phyloP scores from a whole-genome alignment of 805 yeast species.

The Blastobotrys americana region DNA sequence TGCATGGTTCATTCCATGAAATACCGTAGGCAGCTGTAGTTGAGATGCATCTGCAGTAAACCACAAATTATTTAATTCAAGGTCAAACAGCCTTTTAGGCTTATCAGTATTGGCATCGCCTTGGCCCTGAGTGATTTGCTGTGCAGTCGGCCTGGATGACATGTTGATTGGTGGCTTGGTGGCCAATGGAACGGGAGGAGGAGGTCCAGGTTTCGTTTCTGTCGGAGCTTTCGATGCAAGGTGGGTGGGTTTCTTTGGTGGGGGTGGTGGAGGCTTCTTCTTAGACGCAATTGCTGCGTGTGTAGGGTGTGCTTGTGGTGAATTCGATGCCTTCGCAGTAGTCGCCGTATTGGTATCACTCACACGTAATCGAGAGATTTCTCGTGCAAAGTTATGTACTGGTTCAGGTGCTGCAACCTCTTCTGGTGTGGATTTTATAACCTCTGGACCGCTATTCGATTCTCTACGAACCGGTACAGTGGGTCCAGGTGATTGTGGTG shows the following conservation, averaged over 20 bases:
- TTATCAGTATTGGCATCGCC: conserved; percentile 2
- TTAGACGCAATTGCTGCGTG: conserved; percentile 15
- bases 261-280: conserved; percentile 12
- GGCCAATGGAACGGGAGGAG: conserved; percentile 5
- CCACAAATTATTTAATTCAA: conserved; percentile 21
- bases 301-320: conserved; percentile 12
- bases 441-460: neutral
- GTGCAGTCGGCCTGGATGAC: conserved; percentile 8
- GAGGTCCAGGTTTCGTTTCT: conserved; percentile 2
- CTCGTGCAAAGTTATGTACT: conserved; percentile 29
- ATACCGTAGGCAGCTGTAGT: conserved; percentile 23
- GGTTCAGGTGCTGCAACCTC: conserved; percentile 9
- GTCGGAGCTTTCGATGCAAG: conserved; percentile 3
- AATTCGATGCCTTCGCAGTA: conserved; percentile 11
- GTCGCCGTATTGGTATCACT: conserved; percentile 6
- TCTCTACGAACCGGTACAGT: neutral
- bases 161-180: conserved; percentile 15
- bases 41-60: conserved; percentile 17
- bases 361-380: conserved; percentile 21
- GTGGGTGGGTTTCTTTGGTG: conserved; percentile 9
- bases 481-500: neutral
- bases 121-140: conserved; percentile 4
- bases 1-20: conserved; percentile 23
- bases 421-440: neutral
- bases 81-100: conserved; percentile 15